These are phyloP conservation scores for Penicillium waksmanii DNA, from an alignment of 495 filamentous ascomycete genomes.

Conservation along the genomic window DNA sequence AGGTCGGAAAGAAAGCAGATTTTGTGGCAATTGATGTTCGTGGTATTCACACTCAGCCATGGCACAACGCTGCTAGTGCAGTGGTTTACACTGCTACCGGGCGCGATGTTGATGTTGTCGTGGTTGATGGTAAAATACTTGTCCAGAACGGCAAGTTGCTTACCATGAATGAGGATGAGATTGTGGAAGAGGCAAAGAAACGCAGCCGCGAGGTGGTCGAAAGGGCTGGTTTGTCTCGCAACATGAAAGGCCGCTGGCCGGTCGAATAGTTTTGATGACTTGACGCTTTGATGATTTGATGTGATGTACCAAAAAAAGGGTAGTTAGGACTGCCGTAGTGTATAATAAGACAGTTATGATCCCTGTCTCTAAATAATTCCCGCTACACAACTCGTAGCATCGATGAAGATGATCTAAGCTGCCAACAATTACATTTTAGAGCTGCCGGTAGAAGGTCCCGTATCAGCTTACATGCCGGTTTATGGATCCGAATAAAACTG, in stretches of 20 bases:
- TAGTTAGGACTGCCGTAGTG: conserved; percentile 6
- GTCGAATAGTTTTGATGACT: conserved; percentile 18
- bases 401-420: too few relatives aligned
- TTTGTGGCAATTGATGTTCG: conserved; percentile 53
- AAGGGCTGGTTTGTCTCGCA: conserved; percentile 42
- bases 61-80: conserved; percentile 47
- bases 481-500: not conserved
- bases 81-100: conserved; percentile 54
- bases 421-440: not conserved
- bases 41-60: conserved; percentile 37
- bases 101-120: conserved; percentile 50
- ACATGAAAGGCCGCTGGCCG: conserved; percentile 46
- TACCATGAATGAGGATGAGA: conserved; percentile 40
- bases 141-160: conserved; percentile 40
- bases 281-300: not conserved
- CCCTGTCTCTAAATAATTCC: not conserved
- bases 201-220: conserved; percentile 45
- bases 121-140: conserved; percentile 50
- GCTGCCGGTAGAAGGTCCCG: not conserved
- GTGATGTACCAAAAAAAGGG: conserved; percentile 1
- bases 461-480: not conserved
- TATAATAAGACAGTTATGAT: conserved; percentile 10
- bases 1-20: conserved; percentile 59
- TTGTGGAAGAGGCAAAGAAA: conserved; percentile 38
- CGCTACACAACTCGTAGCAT: too few relatives aligned